Base-by-base conservation (phyloP, 352 stramenopile species). In the Globisporangium heterothallicum region DNA sequence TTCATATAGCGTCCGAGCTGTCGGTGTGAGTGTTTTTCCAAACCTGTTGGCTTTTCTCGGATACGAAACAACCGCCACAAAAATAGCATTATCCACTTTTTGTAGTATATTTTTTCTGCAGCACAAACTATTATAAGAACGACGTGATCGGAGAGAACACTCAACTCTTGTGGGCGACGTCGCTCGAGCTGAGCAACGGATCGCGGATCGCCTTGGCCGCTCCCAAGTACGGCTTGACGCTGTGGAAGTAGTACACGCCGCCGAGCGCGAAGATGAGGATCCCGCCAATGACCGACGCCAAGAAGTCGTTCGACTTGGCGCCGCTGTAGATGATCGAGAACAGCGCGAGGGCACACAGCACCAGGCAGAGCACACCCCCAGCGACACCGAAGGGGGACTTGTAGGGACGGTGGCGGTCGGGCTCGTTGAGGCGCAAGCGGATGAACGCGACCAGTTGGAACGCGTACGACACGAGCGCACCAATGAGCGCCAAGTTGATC, bases 291-390 rank as follows among this genome's bases (percentile, higher is more conserved):
- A 86, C 70, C 1, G 74, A 82, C 27, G 74, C 74, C 16, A 83
- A 47, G 40, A 88, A 84, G 35, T 88, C 77, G 30, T 71, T 73
- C 42, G 64, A 77, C 10, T 70, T 72, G 16, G 55, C 55, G 4
- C 74, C 77, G 42, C 72, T 83, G 56, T 88, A 84, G 54, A 86
- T 79, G 48, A 88, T 88, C 27, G 77, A 80, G 24, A 81, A 66
- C 44, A 88, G 66, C 6, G 61, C 63, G 4, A 66, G 60, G 3
- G 65, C 61, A 43, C 75, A 85, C 2, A 88, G 30, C 13, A 45
- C 42, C 18, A 88, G 46, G 18, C 70, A 83, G 4, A 75, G 25
- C 1, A 81, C 12, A 3, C 74, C 74, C 1, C 74, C 74, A 0
- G 68, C 29, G 6, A 88, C 51, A 27, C 76, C 76, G 50, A 88